Evolutionary conservation across 2,329 filamentous ascomycete species (phyloP), one percentile per base, ranked within the genome.

Genomic region (Daldinia eschscholtzii): DNA sequence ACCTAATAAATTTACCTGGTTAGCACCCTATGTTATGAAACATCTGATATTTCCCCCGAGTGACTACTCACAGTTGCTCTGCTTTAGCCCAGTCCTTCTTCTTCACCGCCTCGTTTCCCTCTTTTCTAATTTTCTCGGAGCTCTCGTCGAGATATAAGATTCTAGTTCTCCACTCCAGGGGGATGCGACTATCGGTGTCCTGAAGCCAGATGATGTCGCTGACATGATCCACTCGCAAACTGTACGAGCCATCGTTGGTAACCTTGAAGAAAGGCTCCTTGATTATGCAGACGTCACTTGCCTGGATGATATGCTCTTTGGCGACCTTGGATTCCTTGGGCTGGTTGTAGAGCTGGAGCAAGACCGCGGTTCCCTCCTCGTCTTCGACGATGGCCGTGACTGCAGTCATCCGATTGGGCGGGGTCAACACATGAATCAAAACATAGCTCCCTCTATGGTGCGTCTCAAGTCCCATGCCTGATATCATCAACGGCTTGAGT

Each of bases 221-320:
- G 15, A 84, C 71, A 72, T 89, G 86, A 64, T 89, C 86, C 6
- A 87, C 83, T 5, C 85, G 80, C 26, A 89, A 37, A 0, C 76
- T 79, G 72, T 84, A 85, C 0, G 76, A 55, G 1, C 81, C 81
- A 30, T 82, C 74, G 0, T 73, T 74, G 26, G 78, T 78, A 0
- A 73, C 33, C 68, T 83, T 86, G 70, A 88, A 81, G 70, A 82
- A 88, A 0, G 86, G 86, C 64, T 88, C 86, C 67, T 88, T 89
- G 30, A 89, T 59, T 30, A 88, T 72, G 10, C 82, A 78, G 0
- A 83, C 72, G 12, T 75, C 76, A 1, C 78, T 76, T 4, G 76
- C 60, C 0, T 72, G 65, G 2, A 87, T 57, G 0, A 81, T 71
- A 5, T 83, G 74, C 3, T 79, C 69, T 0, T 74, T 73, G 2